A percentile compares a stretch with the other conserved stretches of the same genome.
phyloP scores from a whole-genome alignment of 1,284 basidiomycete genomes.

The Tremellales sp. region DNA sequence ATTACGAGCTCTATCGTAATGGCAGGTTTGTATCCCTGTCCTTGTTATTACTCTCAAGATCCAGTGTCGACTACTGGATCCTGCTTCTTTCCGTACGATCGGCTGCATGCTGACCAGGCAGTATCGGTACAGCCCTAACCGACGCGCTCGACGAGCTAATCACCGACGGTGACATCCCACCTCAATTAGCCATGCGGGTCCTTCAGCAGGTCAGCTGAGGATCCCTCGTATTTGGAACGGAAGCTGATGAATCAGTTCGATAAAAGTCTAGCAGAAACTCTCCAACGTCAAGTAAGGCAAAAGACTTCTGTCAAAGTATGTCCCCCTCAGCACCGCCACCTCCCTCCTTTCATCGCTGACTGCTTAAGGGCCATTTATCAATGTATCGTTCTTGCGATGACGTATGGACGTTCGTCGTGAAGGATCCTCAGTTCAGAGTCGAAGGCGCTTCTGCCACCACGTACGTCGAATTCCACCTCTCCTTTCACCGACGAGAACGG shows the following conservation, averaged over 20 bases:
- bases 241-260: slow-evolving; percentile 65
- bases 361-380: slow-evolving; percentile 70
- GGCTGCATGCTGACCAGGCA: slow-evolving; percentile 42
- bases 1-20: slow-evolving; percentile 88
- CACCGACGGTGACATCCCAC: slow-evolving; percentile 92
- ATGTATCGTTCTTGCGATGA: slow-evolving; percentile 95
- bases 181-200: slow-evolving; percentile 95
- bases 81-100: neutral
- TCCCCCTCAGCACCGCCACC: neutral
- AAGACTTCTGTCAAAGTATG: slow-evolving; percentile 86
- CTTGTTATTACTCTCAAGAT: neutral
- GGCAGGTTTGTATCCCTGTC: too few species aligned
- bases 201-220: slow-evolving; percentile 62
- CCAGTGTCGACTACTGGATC: too few species aligned
- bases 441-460: slow-evolving; percentile 55
- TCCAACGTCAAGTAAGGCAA: slow-evolving; percentile 84
- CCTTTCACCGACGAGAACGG: neutral
- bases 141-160: slow-evolving; percentile 98
- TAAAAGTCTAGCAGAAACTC: slow-evolving; percentile 83
- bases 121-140: slow-evolving; percentile 96
- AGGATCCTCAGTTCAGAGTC: slow-evolving; percentile 89
- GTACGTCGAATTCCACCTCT: neutral
- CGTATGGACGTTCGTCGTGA: slow-evolving; percentile 95
- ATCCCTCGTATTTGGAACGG: neutral
- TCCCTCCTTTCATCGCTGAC: neutral